Percentiles rank a stretch among this genome's conserved stretches.
These are phyloP conservation scores for Trifolium subterraneum DNA, from an alignment of 306 rosid species.

Conservation along the genomic window DNA sequence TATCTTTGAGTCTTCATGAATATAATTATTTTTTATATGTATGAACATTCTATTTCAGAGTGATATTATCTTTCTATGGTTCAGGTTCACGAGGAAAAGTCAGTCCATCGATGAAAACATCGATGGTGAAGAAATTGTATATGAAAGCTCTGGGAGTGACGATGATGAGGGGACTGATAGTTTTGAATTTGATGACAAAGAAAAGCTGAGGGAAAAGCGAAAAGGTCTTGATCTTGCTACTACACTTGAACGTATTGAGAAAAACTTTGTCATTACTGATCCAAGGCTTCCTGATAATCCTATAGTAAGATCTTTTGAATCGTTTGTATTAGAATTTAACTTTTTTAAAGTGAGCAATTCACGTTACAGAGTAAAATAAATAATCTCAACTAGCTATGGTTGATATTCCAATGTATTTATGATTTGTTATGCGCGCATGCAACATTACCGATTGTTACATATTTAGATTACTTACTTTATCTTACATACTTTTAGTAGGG, in stretches of 20 bases:
- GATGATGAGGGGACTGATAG: conserved; percentile 63
- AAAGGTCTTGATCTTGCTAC: conserved; percentile 98
- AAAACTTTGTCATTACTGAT: conserved; percentile 97
- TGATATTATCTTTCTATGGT: conserved; percentile 25
- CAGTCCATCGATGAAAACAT: conserved; percentile 53
- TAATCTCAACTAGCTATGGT: background rate
- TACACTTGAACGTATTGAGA: conserved; percentile 97
- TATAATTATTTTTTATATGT: no score
- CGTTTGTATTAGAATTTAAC: background rate
- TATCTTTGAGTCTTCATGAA: no score
- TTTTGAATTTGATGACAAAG: conserved; percentile 65
- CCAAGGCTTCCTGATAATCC: conserved; percentile 99
- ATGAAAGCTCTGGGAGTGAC: conserved; percentile 50
- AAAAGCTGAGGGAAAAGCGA: conserved; percentile 77
- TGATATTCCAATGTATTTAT: background rate
- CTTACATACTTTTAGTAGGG: background rate
- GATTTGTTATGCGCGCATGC: background rate
- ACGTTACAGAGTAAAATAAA: background rate
- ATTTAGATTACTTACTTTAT: background rate
- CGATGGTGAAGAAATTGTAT: conserved; percentile 45
- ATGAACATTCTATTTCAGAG: conserved; percentile 5
- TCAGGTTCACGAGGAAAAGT: conserved; percentile 68
- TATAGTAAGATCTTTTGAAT: conserved; percentile 63
- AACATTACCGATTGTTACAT: background rate
- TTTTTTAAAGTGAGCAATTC: background rate